phyloP scores from a whole-genome alignment of 495 filamentous ascomycete genomes.

The Sordaria brevicollis region DNA sequence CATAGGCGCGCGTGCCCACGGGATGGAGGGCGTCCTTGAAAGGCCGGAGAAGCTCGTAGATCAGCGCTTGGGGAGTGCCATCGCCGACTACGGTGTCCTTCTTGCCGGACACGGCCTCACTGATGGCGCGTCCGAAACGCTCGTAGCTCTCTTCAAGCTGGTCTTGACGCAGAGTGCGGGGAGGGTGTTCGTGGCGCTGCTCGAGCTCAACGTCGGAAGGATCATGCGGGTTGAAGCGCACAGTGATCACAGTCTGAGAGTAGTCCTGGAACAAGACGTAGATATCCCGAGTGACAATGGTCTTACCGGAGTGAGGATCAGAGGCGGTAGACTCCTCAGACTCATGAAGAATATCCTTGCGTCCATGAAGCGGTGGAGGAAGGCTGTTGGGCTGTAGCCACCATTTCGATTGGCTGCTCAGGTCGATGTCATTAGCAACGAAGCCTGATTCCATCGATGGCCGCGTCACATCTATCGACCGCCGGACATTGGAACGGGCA shows the following conservation, averaged over 20 bases:
- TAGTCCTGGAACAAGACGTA: constrained; percentile 90
- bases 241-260: constrained; percentile 83
- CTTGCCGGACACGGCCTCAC: constrained; percentile 52
- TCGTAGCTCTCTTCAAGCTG: constrained; percentile 78
- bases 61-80: constrained; percentile 63
- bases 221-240: constrained; percentile 67
- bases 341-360: constrained; percentile 76
- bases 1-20: constrained; percentile 78
- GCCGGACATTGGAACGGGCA: constrained; percentile 42
- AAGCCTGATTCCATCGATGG: constrained; percentile 62
- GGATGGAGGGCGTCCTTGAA: constrained; percentile 66
- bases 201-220: constrained; percentile 61
- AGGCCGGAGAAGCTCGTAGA: constrained; percentile 67
- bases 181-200: constrained; percentile 81
- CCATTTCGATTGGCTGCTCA: constrained; percentile 64
- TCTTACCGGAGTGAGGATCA: constrained; percentile 53
- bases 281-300: constrained; percentile 63
- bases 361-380: constrained; percentile 70
- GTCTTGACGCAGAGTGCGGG: constrained; percentile 78
- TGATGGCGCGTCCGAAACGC: constrained; percentile 64
- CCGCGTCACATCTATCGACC: constrained; percentile 59
- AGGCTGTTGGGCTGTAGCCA: constrained; percentile 68
- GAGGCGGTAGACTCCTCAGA: constrained; percentile 64
- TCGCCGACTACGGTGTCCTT: constrained; percentile 77
- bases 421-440: constrained; percentile 79